These are phyloP conservation scores for Coleophoma crateriformis DNA, from an alignment of 2,329 filamentous ascomycete genomes.

Conservation along the genomic window DNA sequence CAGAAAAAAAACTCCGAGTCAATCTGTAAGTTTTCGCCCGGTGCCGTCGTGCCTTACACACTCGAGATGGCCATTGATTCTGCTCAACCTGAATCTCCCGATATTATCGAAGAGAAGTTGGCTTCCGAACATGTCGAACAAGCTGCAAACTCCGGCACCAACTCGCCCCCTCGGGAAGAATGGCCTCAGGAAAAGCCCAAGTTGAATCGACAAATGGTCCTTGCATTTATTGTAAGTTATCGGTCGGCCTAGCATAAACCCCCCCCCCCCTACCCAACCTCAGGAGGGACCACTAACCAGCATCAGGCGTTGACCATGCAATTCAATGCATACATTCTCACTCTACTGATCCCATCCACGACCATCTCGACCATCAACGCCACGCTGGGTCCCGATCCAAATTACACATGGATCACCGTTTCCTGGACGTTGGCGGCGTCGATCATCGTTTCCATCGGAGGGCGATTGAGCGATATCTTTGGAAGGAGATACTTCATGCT, in stretches of 20 bases:
- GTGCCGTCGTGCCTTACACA: not conserved
- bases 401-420: conserved; percentile 30
- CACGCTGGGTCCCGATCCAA: conserved; percentile 27
- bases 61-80: not conserved
- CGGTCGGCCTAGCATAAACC: not conserved
- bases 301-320: conserved; percentile 5
- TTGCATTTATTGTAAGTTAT: conserved; percentile 2
- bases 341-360: conserved; percentile 28
- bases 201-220: conserved; percentile 1
- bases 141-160: not conserved
- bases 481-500: conserved; percentile 33
- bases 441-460: conserved; percentile 28
- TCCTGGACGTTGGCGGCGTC: conserved; percentile 27
- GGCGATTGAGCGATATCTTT: conserved; percentile 33
- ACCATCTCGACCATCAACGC: conserved; percentile 29
- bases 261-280: not conserved
- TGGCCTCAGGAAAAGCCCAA: conserved; percentile 1
- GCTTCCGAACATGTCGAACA: not conserved
- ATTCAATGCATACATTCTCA: conserved; percentile 28
- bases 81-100: not conserved
- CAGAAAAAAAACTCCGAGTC: not conserved
- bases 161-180: not conserved
- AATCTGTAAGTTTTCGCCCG: not conserved
- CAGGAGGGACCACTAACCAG: not conserved
- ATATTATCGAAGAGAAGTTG: not conserved